Evolutionary conservation across 768 basidiomycete species (phyloP), one percentile per base, ranked within the genome.

Genomic region (Tulasnella sp.): DNA sequence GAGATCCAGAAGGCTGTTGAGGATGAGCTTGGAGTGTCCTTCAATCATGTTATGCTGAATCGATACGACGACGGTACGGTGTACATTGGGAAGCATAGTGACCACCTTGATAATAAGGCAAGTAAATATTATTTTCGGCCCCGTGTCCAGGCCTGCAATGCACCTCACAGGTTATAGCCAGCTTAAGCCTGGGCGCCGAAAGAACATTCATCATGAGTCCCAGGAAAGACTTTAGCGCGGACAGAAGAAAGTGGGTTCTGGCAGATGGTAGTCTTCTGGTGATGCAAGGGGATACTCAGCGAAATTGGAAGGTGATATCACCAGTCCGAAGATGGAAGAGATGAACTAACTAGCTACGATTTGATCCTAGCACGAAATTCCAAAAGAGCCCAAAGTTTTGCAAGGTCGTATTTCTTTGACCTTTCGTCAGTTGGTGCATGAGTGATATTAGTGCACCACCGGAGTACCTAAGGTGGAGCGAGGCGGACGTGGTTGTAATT

Each of bases 41-140:
- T 88, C 83, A 88, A 88, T 73, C 87, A 88, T 81, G 84, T 84
- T 76, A 87, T 88, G 87, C 83, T 87, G 81, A 88, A 88, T 77
- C 79, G 83, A 34, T 88, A 88, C 81, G 86, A 86, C 81, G 84
- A 87, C 81, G 87, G 87, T 4, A 72, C 60, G 50, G 86, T 85
- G 37, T 85, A 85, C 75, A 87, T 87, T 28, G 87, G 84, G 44
- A 82, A 79, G 41, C 82, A 78, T 44, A 81, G 82, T 76, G 84
- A 84, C 75, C 84, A 80, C 48, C 80, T 81, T 69, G 84, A 84
- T 72, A 84, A 84, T 44, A 82, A 83, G 84, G 86, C 86, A 72
- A 77, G 84, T 82, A 14, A 14, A 69, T 37, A n/a, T 31, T 40
- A 40, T 40, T 79, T 22, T 2, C n/a, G 58, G 58, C 14, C 28